These are phyloP conservation scores for Parsonsia alboflavescens DNA, from an alignment of 257 asterid genomes.

Conservation along the genomic window DNA sequence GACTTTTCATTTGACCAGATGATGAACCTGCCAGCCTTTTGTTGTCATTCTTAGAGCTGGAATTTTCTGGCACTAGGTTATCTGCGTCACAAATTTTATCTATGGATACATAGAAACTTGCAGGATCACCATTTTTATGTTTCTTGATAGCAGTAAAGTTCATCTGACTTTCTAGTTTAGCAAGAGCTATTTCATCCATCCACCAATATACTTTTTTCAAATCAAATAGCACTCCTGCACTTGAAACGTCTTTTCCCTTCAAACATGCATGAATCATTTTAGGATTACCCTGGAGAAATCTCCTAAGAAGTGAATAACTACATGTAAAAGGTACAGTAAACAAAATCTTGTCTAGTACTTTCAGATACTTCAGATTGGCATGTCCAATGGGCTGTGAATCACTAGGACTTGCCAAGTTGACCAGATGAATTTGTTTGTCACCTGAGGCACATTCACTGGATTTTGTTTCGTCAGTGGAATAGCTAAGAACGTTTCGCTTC, in stretches of 20 bases:
- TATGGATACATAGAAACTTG: slow-evolving; percentile 13
- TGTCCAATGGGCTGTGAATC: slow-evolving; percentile 23
- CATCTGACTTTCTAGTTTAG: slow-evolving; percentile 26
- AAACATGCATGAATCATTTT: slow-evolving; percentile 20
- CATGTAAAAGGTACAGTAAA: slow-evolving; percentile 30
- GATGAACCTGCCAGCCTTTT: slow-evolving; percentile 20
- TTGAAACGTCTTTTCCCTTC: slow-evolving; percentile 16
- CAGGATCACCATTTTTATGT: slow-evolving; percentile 23
- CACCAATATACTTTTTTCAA: slow-evolving; percentile 39
- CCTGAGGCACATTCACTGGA: slow-evolving; percentile 23
- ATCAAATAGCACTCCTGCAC: slow-evolving; percentile 25
- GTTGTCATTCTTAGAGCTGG: slow-evolving; percentile 24
- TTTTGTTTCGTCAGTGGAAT: slow-evolving; percentile 26
- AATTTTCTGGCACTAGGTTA: slow-evolving; percentile 19
- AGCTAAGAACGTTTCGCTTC: slow-evolving; percentile 29
- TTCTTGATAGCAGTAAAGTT: slow-evolving; percentile 22
- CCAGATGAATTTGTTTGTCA: slow-evolving; percentile 28
- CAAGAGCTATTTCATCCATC: slow-evolving; percentile 41
- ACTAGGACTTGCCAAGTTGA: slow-evolving; percentile 21
- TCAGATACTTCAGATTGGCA: slow-evolving; percentile 30
- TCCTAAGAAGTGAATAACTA: slow-evolving; percentile 30
- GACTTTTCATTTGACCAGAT: slow-evolving; percentile 19
- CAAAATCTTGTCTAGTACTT: slow-evolving; percentile 25
- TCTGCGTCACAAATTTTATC: slow-evolving; percentile 21
- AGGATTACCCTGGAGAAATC: slow-evolving; percentile 29